These are phyloP conservation scores for Viridothelium virens DNA, from an alignment of 495 filamentous ascomycete genomes.

Conservation along the genomic window DNA sequence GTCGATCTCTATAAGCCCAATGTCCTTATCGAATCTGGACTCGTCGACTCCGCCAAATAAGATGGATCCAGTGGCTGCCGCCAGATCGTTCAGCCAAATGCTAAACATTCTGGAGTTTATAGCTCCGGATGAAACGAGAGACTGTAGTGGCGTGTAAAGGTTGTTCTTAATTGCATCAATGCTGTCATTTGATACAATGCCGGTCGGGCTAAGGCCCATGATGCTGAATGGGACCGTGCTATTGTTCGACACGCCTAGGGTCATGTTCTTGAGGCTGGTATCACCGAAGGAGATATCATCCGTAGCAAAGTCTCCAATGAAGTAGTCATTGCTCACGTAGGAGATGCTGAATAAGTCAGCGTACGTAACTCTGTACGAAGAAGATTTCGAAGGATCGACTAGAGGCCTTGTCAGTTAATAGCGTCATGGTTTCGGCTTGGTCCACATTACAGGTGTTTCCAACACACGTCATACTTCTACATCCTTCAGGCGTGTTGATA, in stretches of 20 bases:
- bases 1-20: slow-evolving; percentile 15
- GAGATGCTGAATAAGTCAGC: neutral
- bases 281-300: neutral
- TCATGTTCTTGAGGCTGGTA: neutral
- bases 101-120: slow-evolving; percentile 21
- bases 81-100: slow-evolving; percentile 22
- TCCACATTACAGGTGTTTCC: neutral
- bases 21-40: slow-evolving; percentile 13
- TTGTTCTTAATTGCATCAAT: neutral
- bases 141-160: neutral
- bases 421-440: neutral
- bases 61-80: slow-evolving; percentile 17
- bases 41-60: slow-evolving; percentile 25
- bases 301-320: neutral
- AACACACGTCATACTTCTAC: neutral
- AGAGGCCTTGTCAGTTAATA: neutral
- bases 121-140: slow-evolving; percentile 10
- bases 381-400: neutral
- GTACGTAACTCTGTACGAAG: neutral
- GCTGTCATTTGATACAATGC: neutral
- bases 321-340: neutral
- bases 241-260: neutral
- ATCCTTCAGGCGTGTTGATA: neutral
- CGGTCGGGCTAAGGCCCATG: neutral
- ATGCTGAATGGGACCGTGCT: neutral